phyloP scores from a whole-genome alignment of 164 flowering plant genomes.

The Litsea cubeba region DNA sequence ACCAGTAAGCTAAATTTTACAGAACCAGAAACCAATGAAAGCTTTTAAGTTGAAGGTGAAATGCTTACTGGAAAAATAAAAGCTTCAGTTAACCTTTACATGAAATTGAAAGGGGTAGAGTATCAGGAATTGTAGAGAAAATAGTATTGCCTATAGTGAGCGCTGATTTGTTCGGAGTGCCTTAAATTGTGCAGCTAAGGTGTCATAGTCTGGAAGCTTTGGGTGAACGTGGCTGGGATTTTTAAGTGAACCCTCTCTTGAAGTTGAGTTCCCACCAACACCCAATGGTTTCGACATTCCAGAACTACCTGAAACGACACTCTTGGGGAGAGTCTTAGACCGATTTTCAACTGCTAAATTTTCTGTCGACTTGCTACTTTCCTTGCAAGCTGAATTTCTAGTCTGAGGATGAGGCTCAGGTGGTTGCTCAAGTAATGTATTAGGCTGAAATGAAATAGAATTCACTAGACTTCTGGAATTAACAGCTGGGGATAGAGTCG shows the following conservation, averaged over 20 bases:
- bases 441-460: conserved; percentile 9
- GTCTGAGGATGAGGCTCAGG: conserved; percentile 3
- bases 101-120: too few relatives aligned
- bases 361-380: conserved; percentile 2
- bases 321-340: conserved; percentile 1
- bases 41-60: too few relatives aligned
- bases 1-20: too few relatives aligned
- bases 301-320: neutral
- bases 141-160: neutral
- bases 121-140: neutral
- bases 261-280: conserved; percentile 16
- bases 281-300: conserved; percentile 15
- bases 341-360: conserved; percentile 4
- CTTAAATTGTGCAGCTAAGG: conserved; percentile 49
- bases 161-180: conserved; percentile 46
- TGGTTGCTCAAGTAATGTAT: conserved; percentile 14
- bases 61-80: too few relatives aligned
- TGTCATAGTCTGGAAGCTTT: conserved; percentile 88
- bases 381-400: conserved; percentile 1
- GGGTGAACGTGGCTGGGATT: conserved; percentile 87
- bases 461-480: conserved; percentile 10
- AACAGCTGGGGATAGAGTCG: conserved; percentile 8
- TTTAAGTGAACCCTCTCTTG: conserved; percentile 33
- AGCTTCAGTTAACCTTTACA: too few relatives aligned
- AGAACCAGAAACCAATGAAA: too few relatives aligned